Base-by-base conservation (phyloP, 495 filamentous ascomycete genomes). In the Durotheca rogersii region DNA sequence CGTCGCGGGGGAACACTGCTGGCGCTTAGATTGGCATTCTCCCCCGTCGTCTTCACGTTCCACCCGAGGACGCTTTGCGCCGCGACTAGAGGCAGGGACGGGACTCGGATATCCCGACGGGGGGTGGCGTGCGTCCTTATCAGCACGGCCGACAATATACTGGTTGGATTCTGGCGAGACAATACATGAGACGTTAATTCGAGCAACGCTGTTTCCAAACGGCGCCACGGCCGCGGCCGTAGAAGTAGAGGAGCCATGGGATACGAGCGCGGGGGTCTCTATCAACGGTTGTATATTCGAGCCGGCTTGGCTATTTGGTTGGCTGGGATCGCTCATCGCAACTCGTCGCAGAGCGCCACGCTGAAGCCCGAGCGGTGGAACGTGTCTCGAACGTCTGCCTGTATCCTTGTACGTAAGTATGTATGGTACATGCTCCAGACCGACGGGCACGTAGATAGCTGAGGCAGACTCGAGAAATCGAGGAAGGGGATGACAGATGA, bases 21-120 rank as follows among this genome's bases (percentile, higher is more conserved):
- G 5, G 4, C 11, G 6, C 6, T n/a, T 12, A 4, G 4, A 16
- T 16, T 35, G 32, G 5, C 32, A 12, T 35, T 35, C 4, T 16
- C 32, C 4, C 12, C 34, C 29, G 4, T 31, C 21, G 4, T 41
- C 50, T 34, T 47, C 45, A 39, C 38, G 3, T 11, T 0, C 2
- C 18, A n/a, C 38, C 16, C 41, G 40, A 36, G 16, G 36, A 10
- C 46, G 50, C 38, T 59, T 59, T 11, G 32, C 37, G 17, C 18
- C 11, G 19, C 12, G 56, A 17, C 18, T 15, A 16, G 35, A 30
- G 23, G 6, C 18, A 6, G 21, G n/a, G 6, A 33, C 12, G 6
- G 27, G 12, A n/a, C 17, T 34, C 10, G 32, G 9, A 20, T 11
- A 17, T 35, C 7, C n/a, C 18, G 27, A 19, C 14, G 17, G 6